Conservation (phyloP, 805 yeast species). For the Pichia paraexigua region DNA sequence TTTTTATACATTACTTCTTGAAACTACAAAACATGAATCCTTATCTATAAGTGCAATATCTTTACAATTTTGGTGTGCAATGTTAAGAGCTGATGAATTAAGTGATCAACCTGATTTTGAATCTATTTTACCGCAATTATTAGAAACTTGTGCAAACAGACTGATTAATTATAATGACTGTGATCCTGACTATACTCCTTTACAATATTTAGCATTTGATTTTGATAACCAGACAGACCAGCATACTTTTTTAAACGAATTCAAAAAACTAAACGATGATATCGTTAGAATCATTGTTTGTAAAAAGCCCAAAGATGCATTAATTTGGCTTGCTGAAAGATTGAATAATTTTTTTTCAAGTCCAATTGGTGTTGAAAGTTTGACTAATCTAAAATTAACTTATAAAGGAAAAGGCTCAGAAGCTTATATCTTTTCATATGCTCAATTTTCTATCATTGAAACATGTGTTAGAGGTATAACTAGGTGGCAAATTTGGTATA, state of each 20-base stretch:
- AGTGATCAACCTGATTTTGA: slow-evolving; percentile 49
- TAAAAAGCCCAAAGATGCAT: slow-evolving; percentile 72
- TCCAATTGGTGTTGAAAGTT: slow-evolving; percentile 55
- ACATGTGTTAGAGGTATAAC: slow-evolving; percentile 87
- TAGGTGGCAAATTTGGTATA: slow-evolving; percentile 93
- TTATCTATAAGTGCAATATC: slow-evolving; percentile 87
- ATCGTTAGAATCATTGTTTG: slow-evolving; percentile 84
- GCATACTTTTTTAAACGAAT: slow-evolving; percentile 66
- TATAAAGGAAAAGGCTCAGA: slow-evolving; percentile 49
- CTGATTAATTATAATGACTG: slow-evolving; percentile 64
- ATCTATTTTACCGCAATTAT: slow-evolving; percentile 52
- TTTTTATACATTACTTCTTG: slow-evolving; percentile 66
- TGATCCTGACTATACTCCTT: slow-evolving; percentile 56
- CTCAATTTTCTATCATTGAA: slow-evolving; percentile 82
- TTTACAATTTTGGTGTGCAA: slow-evolving; percentile 88
- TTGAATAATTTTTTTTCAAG: slow-evolving; percentile 68
- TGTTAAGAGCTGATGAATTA: slow-evolving; percentile 72
- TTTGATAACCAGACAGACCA: slow-evolving; percentile 83
- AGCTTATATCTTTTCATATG: slow-evolving; percentile 66
- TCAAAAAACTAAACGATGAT: slow-evolving; percentile 80
- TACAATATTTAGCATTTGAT: slow-evolving; percentile 68
- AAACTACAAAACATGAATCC: slow-evolving; percentile 77
- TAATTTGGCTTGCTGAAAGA: slow-evolving; percentile 72
- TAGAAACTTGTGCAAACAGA: slow-evolving; percentile 72
- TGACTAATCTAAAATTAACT: slow-evolving; percentile 45